Conservation (phyloP, 805 yeast genomes). For the Yamadazyma ubonensis region DNA sequence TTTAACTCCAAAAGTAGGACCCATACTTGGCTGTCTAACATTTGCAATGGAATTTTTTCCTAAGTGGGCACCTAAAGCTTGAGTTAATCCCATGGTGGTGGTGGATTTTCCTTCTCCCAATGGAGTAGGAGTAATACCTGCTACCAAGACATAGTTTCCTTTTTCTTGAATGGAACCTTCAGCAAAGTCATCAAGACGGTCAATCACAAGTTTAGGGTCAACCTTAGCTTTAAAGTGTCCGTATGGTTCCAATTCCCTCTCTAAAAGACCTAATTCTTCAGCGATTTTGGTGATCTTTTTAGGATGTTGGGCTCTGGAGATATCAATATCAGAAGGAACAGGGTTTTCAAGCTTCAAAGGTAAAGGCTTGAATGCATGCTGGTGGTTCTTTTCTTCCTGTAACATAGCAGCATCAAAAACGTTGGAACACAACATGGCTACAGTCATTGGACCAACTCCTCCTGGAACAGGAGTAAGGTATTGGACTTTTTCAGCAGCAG, state of each 20-base stretch:
- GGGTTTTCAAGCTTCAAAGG: constrained; percentile 53
- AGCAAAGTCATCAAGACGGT: constrained; percentile 56
- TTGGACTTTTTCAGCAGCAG: constrained; percentile 61
- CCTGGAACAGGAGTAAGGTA: constrained; percentile 96
- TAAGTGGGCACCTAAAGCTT: constrained; percentile 91
- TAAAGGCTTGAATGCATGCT: constrained; percentile 51
- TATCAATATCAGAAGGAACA: constrained; percentile 89
- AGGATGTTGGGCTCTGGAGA: constrained; percentile 86
- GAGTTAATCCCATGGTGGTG: constrained; percentile 95
- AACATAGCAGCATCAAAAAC: constrained; percentile 76
- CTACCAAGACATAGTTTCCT: constrained; percentile 88
- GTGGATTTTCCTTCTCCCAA: constrained; percentile 98
- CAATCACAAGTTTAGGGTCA: constrained; percentile 41
- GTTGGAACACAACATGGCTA: constrained; percentile 88
- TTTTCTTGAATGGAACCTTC: constrained; percentile 63
- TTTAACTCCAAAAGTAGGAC: constrained; percentile 97
- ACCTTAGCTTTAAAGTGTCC: constrained; percentile 92
- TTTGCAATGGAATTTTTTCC: constrained; percentile 83
- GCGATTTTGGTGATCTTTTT: constrained; percentile 77
- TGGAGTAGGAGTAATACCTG: constrained; percentile 98
- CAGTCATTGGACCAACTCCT: constrained; percentile 99
- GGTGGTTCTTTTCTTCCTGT: constrained; percentile 36
- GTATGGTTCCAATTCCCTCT: constrained; percentile 78
- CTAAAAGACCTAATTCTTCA: constrained; percentile 73
- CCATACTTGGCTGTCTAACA: constrained; percentile 98